Percentiles rank a stretch among this genome's conserved stretches.
phyloP scores from a whole-genome alignment of 768 basidiomycete species.

The Hygrocybe punicea region DNA sequence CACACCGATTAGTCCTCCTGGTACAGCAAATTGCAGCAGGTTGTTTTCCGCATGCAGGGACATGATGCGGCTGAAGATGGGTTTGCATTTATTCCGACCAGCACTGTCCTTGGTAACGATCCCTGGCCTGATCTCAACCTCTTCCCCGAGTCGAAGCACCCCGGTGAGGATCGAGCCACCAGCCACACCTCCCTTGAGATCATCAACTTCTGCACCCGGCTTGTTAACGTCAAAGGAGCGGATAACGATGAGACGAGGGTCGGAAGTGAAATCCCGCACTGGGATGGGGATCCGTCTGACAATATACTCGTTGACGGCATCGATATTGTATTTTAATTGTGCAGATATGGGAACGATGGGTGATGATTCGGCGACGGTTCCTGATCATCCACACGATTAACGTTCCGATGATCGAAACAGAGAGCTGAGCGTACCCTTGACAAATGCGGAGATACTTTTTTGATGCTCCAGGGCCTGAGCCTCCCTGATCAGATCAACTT shows the following conservation, averaged over 20 bases:
- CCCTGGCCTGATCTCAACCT: conserved; percentile 96
- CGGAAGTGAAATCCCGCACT: conserved; percentile 84
- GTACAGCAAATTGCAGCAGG: conserved; percentile 89
- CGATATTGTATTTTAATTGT: conserved; percentile 98
- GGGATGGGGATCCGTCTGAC: conserved; percentile 96
- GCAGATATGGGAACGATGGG: conserved; percentile 99
- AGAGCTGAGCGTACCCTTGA: conserved; percentile 60
- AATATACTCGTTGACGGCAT: conserved; percentile 98
- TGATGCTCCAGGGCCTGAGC: conserved; percentile 91
- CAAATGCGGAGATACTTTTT: conserved; percentile 92
- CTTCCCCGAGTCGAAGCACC: conserved; percentile 83
- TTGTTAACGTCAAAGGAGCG: conserved; percentile 99
- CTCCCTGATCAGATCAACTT: conserved; percentile 97
- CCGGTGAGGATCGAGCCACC: conserved; percentile 95
- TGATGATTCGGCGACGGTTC: conserved; percentile 94
- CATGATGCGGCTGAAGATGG: conserved; percentile 88
- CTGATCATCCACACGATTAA: conserved; percentile 37
- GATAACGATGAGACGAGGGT: conserved; percentile 94
- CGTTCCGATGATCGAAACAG: background rate
- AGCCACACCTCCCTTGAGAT: conserved; percentile 96
- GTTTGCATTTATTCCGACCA: conserved; percentile 87
- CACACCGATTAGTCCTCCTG: conserved; percentile 97
- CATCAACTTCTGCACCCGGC: conserved; percentile 94
- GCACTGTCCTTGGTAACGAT: conserved; percentile 93
- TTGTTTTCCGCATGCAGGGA: conserved; percentile 95